Evolutionary conservation across 2,329 filamentous ascomycete species (phyloP).

Genomic region (Colletotrichum graminicola): DNA sequence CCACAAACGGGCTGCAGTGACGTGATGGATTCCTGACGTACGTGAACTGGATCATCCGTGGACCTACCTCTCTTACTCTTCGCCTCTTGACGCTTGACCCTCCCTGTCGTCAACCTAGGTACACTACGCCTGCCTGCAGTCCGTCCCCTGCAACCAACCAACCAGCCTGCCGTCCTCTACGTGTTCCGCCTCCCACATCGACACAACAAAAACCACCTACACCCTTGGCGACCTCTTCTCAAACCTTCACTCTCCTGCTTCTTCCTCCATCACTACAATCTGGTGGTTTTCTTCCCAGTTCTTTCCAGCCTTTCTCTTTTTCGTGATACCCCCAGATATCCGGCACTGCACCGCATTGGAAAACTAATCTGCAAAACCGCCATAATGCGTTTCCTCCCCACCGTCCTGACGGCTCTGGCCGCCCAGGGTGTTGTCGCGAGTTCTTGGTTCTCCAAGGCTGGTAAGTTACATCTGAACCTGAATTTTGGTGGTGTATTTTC

Average conservation of each 20-base stretch:
- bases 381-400: conserved; percentile 82
- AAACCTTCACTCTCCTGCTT: conserved; percentile 18
- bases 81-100: conserved; percentile 22
- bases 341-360: conserved; percentile 42
- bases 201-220: conserved; percentile 42
- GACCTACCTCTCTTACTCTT: conserved; percentile 8
- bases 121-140: neutral
- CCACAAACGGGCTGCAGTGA: conserved; percentile 38
- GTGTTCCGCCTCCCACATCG: conserved; percentile 23
- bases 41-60: conserved; percentile 27
- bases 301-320: conserved; percentile 19
- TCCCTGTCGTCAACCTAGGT: conserved; percentile 34
- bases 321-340: conserved; percentile 32
- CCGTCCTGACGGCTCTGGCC: conserved; percentile 78
- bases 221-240: conserved; percentile 30
- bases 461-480: conserved; percentile 63
- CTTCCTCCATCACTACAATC: conserved; percentile 31
- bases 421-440: conserved; percentile 78
- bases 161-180: conserved; percentile 6
- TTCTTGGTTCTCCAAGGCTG: conserved; percentile 87
- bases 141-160: conserved; percentile 3
- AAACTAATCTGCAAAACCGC: conserved; percentile 25
- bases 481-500: conserved; percentile 3
- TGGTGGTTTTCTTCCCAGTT: conserved; percentile 43
- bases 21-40: conserved; percentile 43